Evolutionary conservation across 2,329 filamentous ascomycete genomes (phyloP).

Genomic region (Pseudocercospora eumusae): DNA sequence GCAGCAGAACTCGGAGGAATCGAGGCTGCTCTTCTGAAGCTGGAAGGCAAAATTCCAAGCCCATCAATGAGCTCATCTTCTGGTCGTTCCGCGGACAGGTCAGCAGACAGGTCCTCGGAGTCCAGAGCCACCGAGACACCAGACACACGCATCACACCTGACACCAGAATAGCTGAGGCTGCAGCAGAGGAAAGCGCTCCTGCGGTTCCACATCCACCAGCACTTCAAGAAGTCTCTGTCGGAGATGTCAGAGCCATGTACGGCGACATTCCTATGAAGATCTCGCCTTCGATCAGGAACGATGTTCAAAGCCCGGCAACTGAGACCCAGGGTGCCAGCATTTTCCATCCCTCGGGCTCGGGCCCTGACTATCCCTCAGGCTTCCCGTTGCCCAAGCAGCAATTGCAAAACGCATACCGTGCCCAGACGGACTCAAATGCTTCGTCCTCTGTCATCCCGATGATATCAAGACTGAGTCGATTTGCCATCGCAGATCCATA

Average conservation of each 20-base stretch:
- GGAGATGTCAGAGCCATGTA: slow-evolving; percentile 23
- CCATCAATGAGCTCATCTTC: slow-evolving; percentile 20
- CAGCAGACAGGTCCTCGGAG: slow-evolving; percentile 5
- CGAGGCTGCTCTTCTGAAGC: slow-evolving; percentile 86
- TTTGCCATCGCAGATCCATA: slow-evolving; percentile 27
- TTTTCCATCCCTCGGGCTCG: slow-evolving; percentile 35
- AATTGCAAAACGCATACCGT: slow-evolving; percentile 1
- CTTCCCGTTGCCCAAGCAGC: slow-evolving; percentile 8
- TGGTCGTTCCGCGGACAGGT: slow-evolving; percentile 4
- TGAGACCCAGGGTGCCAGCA: slow-evolving; percentile 40
- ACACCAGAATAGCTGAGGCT: slow-evolving; percentile 5
- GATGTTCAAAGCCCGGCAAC: slow-evolving; percentile 32
- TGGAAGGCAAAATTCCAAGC: slow-evolving; percentile 67
- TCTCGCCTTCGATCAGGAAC: slow-evolving; percentile 21
- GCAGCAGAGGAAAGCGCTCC: slow-evolving; percentile 4
- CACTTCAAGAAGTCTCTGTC: slow-evolving; percentile 19
- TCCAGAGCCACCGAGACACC: slow-evolving; percentile 14
- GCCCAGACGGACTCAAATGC: slow-evolving; percentile 19
- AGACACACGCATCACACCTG: slow-evolving; percentile 12
- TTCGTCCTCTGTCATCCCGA: slow-evolving; percentile 26
- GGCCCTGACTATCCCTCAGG: slow-evolving; percentile 2
- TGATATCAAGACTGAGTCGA: slow-evolving; percentile 16
- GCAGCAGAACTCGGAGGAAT: slow-evolving; percentile 72
- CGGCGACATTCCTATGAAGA: slow-evolving; percentile 23
- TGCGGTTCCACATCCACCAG: slow-evolving; percentile 14